phyloP scores from a whole-genome alignment of 768 basidiomycete genomes.

The Rhodosporidiobolus sp. region DNA sequence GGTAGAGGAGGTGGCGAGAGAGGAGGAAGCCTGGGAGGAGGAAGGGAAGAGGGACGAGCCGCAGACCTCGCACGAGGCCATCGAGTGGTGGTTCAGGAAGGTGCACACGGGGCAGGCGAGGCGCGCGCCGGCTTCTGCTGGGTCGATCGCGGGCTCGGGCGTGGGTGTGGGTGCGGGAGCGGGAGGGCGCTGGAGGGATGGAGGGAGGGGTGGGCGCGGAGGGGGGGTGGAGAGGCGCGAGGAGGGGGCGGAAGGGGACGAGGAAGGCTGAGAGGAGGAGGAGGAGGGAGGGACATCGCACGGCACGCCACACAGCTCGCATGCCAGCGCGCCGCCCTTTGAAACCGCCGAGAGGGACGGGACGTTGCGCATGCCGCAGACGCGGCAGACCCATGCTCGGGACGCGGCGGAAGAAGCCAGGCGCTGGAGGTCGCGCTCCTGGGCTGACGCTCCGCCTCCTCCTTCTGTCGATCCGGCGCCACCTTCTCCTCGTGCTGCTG shows the following conservation, averaged over 20 bases:
- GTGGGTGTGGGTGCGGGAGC: background rate
- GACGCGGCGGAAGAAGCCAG: background rate
- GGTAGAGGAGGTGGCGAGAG: background rate
- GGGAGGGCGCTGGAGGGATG: background rate
- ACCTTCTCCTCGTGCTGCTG: too few relatives aligned
- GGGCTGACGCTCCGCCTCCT: background rate
- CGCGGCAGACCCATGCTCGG: slow-evolving; percentile 70
- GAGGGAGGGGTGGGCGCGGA: background rate
- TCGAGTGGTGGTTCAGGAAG: slow-evolving; percentile 77
- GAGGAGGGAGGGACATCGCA: slow-evolving; percentile 9
- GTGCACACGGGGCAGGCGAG: slow-evolving; percentile 75
- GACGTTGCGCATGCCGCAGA: slow-evolving; percentile 82
- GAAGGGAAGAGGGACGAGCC: slow-evolving; percentile 57
- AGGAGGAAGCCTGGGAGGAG: background rate
- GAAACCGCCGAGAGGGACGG: slow-evolving; percentile 51
- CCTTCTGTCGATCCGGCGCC: background rate
- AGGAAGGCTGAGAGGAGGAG: too few relatives aligned
- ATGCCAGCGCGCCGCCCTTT: slow-evolving; percentile 47
- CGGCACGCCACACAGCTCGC: slow-evolving; percentile 78
- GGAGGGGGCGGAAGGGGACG: background rate
- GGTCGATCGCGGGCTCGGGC: background rate
- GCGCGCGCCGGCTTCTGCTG: slow-evolving; percentile 2
- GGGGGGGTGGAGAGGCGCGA: background rate
- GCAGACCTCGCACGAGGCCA: slow-evolving; percentile 80
- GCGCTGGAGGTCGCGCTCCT: background rate